Conservation (phyloP, 179 eudicot species). For the Gypsophila paniculata region DNA sequence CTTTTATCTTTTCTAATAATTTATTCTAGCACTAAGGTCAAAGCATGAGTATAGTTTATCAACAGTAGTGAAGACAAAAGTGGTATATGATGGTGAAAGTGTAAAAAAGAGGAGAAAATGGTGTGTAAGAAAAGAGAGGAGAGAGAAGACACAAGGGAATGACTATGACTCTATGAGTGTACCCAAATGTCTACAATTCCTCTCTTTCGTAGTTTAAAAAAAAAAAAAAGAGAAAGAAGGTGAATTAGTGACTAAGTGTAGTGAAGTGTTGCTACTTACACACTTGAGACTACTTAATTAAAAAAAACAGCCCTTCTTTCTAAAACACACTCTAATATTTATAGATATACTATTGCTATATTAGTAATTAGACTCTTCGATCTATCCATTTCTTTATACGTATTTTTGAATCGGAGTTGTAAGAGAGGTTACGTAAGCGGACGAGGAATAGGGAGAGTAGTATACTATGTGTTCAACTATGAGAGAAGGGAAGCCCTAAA, state of each 20-base stretch:
- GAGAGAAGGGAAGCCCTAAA: neutral
- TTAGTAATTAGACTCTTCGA: too few species aligned
- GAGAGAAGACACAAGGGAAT: conserved; percentile 31
- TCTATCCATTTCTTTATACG: too few species aligned
- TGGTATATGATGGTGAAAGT: too few species aligned
- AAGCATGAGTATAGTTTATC: conserved; percentile 1
- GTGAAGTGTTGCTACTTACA: too few species aligned
- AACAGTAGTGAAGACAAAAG: too few species aligned
- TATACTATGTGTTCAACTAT: too few species aligned
- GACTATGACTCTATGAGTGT: conserved; percentile 17
- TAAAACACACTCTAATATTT: conserved; percentile 34
- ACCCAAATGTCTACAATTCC: conserved; percentile 68
- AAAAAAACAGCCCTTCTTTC: conserved; percentile 30
- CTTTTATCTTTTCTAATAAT: conserved; percentile 1
- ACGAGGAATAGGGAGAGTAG: too few species aligned
- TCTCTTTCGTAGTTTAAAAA: too few species aligned
- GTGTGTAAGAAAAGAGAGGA: conserved; percentile 24
- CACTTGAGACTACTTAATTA: neutral
- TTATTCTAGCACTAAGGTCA: neutral
- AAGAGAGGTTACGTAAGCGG: too few species aligned
- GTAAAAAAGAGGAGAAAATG: too few species aligned
- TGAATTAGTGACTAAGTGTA: conserved; percentile 8
- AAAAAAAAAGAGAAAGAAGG: conserved; percentile 46
- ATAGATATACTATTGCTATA: neutral
- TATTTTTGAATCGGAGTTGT: too few species aligned